phyloP scores from a whole-genome alignment of 2,329 filamentous ascomycete species.

The Chrysoporthe cubensis region DNA sequence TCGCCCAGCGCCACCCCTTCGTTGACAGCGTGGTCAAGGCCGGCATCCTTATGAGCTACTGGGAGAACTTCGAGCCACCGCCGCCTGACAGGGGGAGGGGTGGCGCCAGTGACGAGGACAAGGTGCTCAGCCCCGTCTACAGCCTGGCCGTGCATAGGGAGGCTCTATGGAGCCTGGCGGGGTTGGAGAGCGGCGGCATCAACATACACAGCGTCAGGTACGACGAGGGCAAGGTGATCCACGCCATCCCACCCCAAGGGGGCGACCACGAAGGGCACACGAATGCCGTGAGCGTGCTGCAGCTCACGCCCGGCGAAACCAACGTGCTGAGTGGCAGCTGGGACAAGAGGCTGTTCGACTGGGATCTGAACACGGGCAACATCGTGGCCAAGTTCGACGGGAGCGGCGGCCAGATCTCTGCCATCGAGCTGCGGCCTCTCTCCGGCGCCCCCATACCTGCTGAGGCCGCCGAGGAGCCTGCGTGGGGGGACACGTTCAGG shows the following conservation, averaged over 20 bases:
- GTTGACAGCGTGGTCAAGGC: constrained; percentile 97
- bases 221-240: constrained; percentile 89
- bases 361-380: constrained; percentile 89
- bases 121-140: constrained; percentile 85
- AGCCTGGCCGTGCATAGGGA: constrained; percentile 89
- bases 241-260: constrained; percentile 65
- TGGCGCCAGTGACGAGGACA: constrained; percentile 55
- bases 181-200: constrained; percentile 87
- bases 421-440: constrained; percentile 81
- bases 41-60: constrained; percentile 92
- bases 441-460: constrained; percentile 76
- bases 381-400: constrained; percentile 76
- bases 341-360: constrained; percentile 94
- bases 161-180: constrained; percentile 88
- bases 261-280: constrained; percentile 58
- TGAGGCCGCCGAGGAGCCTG: constrained; percentile 63
- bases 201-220: constrained; percentile 93
- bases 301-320: constrained; percentile 80
- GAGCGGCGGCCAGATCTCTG: constrained; percentile 81
- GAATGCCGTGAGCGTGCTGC: constrained; percentile 88
- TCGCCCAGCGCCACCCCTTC: constrained; percentile 94
- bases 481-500: constrained; percentile 70
- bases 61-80: constrained; percentile 89
- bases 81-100: constrained; percentile 38
- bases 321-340: constrained; percentile 91